phyloP scores from a whole-genome alignment of 2,329 filamentous ascomycete genomes.

The Xylariaceae sp. region DNA sequence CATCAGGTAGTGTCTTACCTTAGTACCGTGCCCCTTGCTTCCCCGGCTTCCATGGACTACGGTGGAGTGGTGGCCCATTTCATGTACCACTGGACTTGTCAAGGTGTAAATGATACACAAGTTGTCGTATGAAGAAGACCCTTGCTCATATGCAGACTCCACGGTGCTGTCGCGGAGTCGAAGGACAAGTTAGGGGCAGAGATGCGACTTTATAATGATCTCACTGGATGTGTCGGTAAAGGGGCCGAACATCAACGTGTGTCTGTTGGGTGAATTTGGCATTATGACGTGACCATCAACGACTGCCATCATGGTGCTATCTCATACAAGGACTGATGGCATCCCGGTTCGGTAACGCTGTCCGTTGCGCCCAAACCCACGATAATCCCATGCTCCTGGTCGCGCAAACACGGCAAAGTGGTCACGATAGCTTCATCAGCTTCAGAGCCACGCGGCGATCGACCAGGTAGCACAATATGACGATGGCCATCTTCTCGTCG shows the following conservation, averaged over 20 bases:
- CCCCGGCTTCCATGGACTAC: not conserved
- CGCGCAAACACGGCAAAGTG: not conserved
- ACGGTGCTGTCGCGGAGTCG: too few relatives aligned
- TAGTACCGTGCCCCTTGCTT: not conserved
- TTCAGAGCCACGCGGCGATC: not conserved
- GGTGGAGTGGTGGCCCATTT: not conserved
- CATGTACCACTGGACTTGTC: too few relatives aligned
- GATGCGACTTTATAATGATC: not conserved
- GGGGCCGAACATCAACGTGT: too few relatives aligned
- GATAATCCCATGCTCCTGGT: not conserved
- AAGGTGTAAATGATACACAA: not conserved
- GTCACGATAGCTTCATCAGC: slow-evolving; percentile 2
- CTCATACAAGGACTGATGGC: too few relatives aligned
- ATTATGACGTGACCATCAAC: too few relatives aligned
- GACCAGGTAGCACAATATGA: not conserved
- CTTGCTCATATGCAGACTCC: not conserved
- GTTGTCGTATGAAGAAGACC: not conserved
- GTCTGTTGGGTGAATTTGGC: too few relatives aligned
- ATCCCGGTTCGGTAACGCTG: too few relatives aligned
- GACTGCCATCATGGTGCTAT: too few relatives aligned
- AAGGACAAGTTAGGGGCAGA: not conserved
- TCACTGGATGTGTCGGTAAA: too few relatives aligned
- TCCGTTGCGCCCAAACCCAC: not conserved
- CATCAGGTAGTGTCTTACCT: slow-evolving; percentile 1
- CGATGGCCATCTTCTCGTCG: too few relatives aligned